Evolutionary conservation across 345 rosid genomes (phyloP), one percentile per base, ranked within the genome.

Genomic region (Moricandia moricandioides): DNA sequence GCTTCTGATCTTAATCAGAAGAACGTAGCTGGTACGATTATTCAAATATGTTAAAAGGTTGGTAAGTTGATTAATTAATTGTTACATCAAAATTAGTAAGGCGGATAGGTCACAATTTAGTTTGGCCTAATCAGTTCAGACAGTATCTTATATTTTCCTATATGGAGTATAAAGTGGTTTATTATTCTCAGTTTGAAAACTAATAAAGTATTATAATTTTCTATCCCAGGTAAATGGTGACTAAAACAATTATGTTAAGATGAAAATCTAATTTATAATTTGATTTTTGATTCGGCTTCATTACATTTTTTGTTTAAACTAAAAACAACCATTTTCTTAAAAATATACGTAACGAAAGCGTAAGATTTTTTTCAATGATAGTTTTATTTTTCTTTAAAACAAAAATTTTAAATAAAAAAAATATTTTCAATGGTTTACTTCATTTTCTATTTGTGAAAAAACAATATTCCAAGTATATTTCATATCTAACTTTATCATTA

Each of bases 61-160:
- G 37, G 45, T 67, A 51, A 61, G 63, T 34, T 58, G 55, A 75
- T 49, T 47, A 26, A 49, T 59, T 10, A 67, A 26, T 16, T 35
- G 68, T 67, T 67, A 75, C 73, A 75, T 75, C 73, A 68, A 75
- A 34, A 51, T 60, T 75, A 67, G 73, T 35, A 67, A 49, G 54
- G 33, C 11, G 11, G 55, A 8, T 34, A 14, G 11, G 43, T 68
- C 62, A 51, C 54, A 60, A 1, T 35, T 60, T 47, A 67, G 61
- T 45, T 74, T 24, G 62, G 54, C 31, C 67, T 67, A 47, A 65
- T 56, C 65, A 74, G 47, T 74, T 57, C 31, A 26, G 18, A 27
- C 40, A 64, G 31, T 61, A n/a, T n/a, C n/a, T n/a, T n/a, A n/a
- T n/a, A n/a, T n/a, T 35, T 47, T 13, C 52, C 16, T n/a, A 3